Evolutionary conservation across 495 filamentous ascomycete genomes (phyloP).

Genomic region (Penicillium goetzii): DNA sequence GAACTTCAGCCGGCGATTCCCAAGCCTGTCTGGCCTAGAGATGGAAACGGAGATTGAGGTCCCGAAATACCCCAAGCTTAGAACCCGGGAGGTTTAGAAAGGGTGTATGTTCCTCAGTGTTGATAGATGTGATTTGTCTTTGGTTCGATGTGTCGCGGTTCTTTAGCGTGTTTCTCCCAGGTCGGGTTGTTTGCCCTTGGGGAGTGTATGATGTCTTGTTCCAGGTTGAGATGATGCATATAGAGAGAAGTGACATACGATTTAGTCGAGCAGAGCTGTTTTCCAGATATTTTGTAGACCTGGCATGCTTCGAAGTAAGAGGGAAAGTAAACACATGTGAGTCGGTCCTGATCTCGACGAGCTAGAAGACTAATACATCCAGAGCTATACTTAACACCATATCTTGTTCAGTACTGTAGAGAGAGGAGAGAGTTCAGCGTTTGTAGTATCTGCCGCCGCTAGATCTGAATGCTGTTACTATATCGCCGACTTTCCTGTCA

Average conservation of each 20-base stretch:
- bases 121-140: not conserved
- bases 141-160: slow-evolving; percentile 15
- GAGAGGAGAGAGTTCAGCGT: no score
- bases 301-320: no score
- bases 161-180: slow-evolving; percentile 31
- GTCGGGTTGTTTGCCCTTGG: slow-evolving; percentile 4
- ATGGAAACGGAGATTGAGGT: slow-evolving; percentile 71
- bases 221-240: slow-evolving; percentile 37
- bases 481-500: not conserved
- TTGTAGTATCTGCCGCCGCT: no score
- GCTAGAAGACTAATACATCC: no score
- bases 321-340: no score
- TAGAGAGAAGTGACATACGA: slow-evolving; percentile 31
- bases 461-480: not conserved
- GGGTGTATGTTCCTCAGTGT: slow-evolving; percentile 6
- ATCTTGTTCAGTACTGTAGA: no score
- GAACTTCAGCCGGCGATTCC: slow-evolving; percentile 81
- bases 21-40: slow-evolving; percentile 77
- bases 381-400: no score
- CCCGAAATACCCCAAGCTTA: slow-evolving; percentile 42
- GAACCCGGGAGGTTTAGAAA: slow-evolving; percentile 48
- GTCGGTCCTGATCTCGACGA: no score
- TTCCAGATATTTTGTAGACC: not conserved
- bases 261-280: slow-evolving; percentile 13
- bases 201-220: slow-evolving; percentile 14